Evolutionary conservation across 768 basidiomycete species (phyloP).

Genomic region (Rhizopogon rudus): DNA sequence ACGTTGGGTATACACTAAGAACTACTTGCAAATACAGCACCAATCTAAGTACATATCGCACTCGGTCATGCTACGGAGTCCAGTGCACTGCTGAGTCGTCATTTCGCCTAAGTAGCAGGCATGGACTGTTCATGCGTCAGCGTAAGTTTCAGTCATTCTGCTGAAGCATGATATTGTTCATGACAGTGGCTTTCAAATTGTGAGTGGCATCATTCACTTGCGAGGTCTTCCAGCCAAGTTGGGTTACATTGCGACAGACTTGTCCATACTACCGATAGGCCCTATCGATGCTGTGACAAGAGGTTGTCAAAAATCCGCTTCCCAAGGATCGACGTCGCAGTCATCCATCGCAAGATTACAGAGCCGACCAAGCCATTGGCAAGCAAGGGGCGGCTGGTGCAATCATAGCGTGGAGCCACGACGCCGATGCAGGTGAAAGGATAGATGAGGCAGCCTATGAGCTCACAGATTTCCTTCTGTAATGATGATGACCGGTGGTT

Average conservation of each 20-base stretch:
- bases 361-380: conserved; percentile 20
- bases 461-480: neutral
- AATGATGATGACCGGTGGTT: neutral
- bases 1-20: neutral
- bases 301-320: conserved; percentile 12
- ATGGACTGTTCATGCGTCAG: neutral
- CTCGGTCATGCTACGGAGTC: neutral
- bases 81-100: neutral
- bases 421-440: conserved; percentile 29
- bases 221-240: neutral
- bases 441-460: neutral
- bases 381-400: conserved; percentile 18
- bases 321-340: conserved; percentile 56
- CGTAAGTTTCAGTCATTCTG: neutral
- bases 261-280: neutral
- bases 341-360: conserved; percentile 74
- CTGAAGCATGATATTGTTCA: neutral
- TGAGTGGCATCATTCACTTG: neutral
- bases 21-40: neutral
- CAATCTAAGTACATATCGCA: neutral
- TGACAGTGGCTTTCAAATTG: neutral
- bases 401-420: conserved; percentile 27
- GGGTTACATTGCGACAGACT: neutral
- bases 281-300: neutral
- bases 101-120: too few relatives aligned